Percentiles rank a stretch among this genome's conserved stretches.
phyloP scores from a whole-genome alignment of 1,284 basidiomycete species.

The Rhodotorula mucilaginosa region DNA sequence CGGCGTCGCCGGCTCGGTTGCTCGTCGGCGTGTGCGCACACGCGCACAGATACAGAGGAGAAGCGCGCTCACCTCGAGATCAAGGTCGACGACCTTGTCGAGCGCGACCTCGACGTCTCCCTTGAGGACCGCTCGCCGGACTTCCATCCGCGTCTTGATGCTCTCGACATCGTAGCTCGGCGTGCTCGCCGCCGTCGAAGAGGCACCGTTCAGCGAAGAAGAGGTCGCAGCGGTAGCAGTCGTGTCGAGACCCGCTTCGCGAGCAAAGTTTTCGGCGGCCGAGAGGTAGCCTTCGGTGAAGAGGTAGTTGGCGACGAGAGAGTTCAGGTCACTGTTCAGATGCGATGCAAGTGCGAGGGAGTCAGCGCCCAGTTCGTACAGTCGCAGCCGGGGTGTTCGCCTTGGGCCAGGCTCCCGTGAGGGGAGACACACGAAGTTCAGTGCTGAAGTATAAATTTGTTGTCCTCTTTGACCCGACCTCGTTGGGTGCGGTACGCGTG shows the following conservation, averaged over 20 bases:
- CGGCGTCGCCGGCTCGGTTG: background rate
- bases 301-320: conserved; percentile 96
- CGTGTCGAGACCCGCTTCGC: conserved; percentile 68
- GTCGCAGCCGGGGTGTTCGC: background rate
- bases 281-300: conserved; percentile 96
- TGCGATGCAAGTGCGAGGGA: conserved; percentile 7
- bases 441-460: conserved; percentile 51
- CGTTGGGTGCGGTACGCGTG: conserved; percentile 47
- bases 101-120: conserved; percentile 95
- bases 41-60: background rate
- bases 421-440: conserved; percentile 46
- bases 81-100: conserved; percentile 85
- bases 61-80: conserved; percentile 85
- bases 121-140: conserved; percentile 86
- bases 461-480: conserved; percentile 44
- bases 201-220: background rate
- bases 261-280: conserved; percentile 88
- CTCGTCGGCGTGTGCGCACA: background rate
- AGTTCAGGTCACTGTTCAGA: conserved; percentile 75
- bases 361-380: conserved; percentile 39
- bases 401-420: background rate
- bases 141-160: conserved; percentile 90
- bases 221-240: conserved; percentile 51
- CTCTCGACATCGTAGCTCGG: conserved; percentile 67
- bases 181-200: conserved; percentile 49